Base-by-base conservation (phyloP, 2,329 filamentous ascomycete genomes). In the Colletotrichum noveboracense region DNA sequence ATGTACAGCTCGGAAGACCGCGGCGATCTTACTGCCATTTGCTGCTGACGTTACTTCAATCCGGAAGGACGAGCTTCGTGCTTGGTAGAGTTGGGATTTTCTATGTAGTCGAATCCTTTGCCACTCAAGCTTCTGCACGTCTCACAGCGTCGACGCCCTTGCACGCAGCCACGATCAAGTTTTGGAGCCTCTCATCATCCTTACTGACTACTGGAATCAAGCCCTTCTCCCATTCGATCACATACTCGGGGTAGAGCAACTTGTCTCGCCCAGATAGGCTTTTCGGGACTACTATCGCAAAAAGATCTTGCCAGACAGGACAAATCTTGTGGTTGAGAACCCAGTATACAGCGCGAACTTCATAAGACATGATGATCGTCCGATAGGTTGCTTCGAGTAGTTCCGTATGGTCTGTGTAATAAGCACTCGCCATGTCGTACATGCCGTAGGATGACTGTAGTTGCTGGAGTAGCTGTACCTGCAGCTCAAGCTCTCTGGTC, bases 121-220 rank as follows among this genome's bases (percentile, higher is more conserved):
- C 38, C 38, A 7, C 26, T 3, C 21, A 38, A 38, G 13, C 14
- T 5, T 12, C n/a, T 61, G 24, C 21, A 12, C 14, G 28, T 38
- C 38, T 21, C 52, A 72, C 64, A 13, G 32, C 70, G 34, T 26
- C 56, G 10, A 70, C 56, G 14, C 70, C 70, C 38, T 56, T 69
- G 18, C 70, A 73, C 14, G 70, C 65, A 38, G 70, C 70, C 10
- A 73, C 28, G 18, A 73, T 18, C 56, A 70, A 21, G 38, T 73
- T 13, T 14, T 38, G 24, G 18, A 73, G 65, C 38, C 70, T 73
- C 30, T n/a, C 8, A 14, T 70, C 56, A 3, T 73, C 55, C 9
- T 36, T 56, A 21, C n/a, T 7, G 3, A 73, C 34, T 16, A 14
- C 21, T 3, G 65, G 70, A 3, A 32, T 32, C 8, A 6, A 55